These are phyloP conservation scores for Pseudopithomyces maydicus DNA, from an alignment of 2,329 filamentous ascomycete genomes.

Conservation along the genomic window DNA sequence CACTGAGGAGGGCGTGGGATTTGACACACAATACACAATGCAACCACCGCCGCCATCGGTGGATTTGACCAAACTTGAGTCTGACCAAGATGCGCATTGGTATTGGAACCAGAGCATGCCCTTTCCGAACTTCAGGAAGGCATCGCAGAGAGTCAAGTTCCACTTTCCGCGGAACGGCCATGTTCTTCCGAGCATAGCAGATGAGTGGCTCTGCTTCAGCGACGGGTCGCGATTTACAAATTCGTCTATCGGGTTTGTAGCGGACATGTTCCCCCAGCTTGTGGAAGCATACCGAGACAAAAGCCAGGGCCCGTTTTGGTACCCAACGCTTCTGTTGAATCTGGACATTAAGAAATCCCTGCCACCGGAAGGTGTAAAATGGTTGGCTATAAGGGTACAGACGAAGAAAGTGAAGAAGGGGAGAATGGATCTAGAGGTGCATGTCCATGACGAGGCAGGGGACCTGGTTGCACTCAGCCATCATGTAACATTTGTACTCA, in stretches of 20 bases:
- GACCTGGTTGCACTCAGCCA: constrained; percentile 71
- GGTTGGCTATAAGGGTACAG: constrained; percentile 69
- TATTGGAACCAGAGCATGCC: constrained; percentile 49
- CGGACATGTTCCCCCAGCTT: constrained; percentile 72
- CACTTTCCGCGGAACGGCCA: constrained; percentile 58
- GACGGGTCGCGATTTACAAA: constrained; percentile 68
- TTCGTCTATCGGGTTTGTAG: constrained; percentile 66
- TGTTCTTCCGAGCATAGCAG: constrained; percentile 50
- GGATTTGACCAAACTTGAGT: constrained; percentile 49
- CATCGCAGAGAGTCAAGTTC: constrained; percentile 56
- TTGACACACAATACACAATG: constrained; percentile 60
- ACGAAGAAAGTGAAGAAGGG: constrained; percentile 73
- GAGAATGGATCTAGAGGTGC: constrained; percentile 74
- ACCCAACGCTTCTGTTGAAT: constrained; percentile 75
- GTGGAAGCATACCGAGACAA: constrained; percentile 56
- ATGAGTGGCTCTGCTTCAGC: constrained; percentile 70
- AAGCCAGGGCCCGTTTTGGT: constrained; percentile 63
- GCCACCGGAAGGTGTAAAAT: constrained; percentile 71
- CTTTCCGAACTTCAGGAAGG: constrained; percentile 54
- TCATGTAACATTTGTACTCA: constrained; percentile 69
- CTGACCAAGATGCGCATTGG: constrained; percentile 57
- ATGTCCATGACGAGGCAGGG: constrained; percentile 66
- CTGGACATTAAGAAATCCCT: constrained; percentile 77
- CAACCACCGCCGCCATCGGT: constrained; percentile 51
- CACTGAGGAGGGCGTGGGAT: constrained; percentile 63